Conservation (phyloP, 371 early-diverging fungal species). For the Mucor sp. region DNA sequence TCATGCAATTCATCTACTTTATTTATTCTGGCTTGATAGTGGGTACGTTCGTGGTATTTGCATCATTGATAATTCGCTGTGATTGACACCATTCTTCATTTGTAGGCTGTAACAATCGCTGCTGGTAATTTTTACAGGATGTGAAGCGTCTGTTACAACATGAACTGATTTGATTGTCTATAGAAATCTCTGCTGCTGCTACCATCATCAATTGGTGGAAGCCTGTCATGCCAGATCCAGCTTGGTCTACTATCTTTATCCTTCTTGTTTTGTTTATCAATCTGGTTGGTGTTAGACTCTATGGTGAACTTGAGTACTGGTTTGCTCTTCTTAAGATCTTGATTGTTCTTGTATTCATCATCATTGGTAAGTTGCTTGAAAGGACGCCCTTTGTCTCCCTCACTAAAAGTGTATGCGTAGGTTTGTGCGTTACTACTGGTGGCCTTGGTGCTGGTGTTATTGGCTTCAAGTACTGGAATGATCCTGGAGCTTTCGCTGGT, state of each 20-base stretch:
- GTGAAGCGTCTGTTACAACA: neutral
- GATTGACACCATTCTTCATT: neutral
- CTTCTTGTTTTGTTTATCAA: conserved; percentile 60
- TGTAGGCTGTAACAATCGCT: conserved; percentile 35
- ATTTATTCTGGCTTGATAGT: conserved; percentile 14
- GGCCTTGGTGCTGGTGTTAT: conserved; percentile 59
- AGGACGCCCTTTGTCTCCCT: neutral
- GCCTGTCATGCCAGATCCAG: conserved; percentile 52
- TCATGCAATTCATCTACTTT: neutral
- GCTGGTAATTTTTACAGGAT: conserved; percentile 19
- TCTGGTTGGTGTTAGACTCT: conserved; percentile 52
- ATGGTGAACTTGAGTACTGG: conserved; percentile 80
- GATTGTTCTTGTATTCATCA: conserved; percentile 69
- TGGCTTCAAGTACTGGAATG: conserved; percentile 74
- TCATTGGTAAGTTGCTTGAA: conserved; percentile 49
- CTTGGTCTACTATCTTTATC: conserved; percentile 64
- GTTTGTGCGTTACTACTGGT: conserved; percentile 66
- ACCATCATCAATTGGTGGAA: conserved; percentile 80
- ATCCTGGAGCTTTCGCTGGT: conserved; percentile 75
- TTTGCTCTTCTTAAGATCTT: conserved; percentile 70
- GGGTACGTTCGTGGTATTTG: conserved; percentile 23
- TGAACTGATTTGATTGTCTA: neutral
- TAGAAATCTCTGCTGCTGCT: conserved; percentile 79
- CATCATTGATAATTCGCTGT: neutral
- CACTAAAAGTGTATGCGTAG: neutral